Base-by-base conservation (phyloP, 352 stramenopile genomes). In the Phytopythium litorale region DNA sequence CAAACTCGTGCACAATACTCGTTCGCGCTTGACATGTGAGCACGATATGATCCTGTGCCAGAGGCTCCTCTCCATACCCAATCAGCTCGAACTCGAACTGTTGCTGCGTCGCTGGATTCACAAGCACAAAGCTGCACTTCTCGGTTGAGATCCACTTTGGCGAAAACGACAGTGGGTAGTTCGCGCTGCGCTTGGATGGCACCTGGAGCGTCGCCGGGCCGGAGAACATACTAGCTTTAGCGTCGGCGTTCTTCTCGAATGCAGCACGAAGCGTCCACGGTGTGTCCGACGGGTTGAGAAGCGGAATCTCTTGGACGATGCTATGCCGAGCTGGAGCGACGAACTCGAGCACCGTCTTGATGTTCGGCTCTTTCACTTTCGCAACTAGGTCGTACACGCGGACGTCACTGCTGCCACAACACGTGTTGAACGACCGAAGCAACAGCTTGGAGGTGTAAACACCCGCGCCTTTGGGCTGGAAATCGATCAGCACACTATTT, bases 271-370 rank as follows among this genome's bases (percentile, higher is more conserved):
- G 79, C 6, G 66, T 84, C 93, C 93, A 98, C 4, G 73, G 65
- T n/a, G 78, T 70, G 25, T 95, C 83, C 0, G 87, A 92, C 6
- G 83, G 89, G 58, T 98, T 98, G 13, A 83, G 80, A 1, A 98
- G 68, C 12, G 93, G 93, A 32, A 98, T 97, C 35, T 96, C 86
- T 59, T 98, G 93, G 0, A 89, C 72, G 48, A 97, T 96, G 23
- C 63, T 92, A 64, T 97, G 88, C 0, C 92, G 64, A 8, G 93
- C 91, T 3, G 91, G 92, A 0, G 88, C 84, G 4, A 79, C 81
- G 55, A 98, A 98, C 38, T 97, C 89, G 13, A 98, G 68, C 21
- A 85, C 74, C 7, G 88, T 95, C 68, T 84, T 91, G 12, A 97
- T 73, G 21, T 84, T 89, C 12, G 87, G 88, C 42, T 94, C 89